Evolutionary conservation across 83 land plant species (phyloP).

Genomic region (Larix sibirica): DNA sequence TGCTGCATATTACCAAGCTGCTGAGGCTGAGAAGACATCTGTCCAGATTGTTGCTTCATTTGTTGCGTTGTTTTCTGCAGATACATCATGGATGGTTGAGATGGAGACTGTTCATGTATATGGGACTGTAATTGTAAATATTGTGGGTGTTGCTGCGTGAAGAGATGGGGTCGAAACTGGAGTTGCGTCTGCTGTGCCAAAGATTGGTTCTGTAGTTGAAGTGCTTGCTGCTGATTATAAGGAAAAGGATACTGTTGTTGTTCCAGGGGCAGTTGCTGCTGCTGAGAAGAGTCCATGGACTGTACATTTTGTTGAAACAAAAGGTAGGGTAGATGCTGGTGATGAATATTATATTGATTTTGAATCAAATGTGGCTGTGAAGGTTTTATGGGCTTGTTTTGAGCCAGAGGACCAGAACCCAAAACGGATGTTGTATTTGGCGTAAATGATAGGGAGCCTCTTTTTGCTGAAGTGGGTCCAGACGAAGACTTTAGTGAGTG

Average conservation of each 20-base stretch:
- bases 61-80: background rate
- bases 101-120: background rate
- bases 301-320: slow-evolving; percentile 5
- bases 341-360: slow-evolving; percentile 14
- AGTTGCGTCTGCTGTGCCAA: background rate
- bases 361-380: slow-evolving; percentile 1
- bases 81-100: background rate
- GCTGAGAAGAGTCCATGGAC: slow-evolving; percentile 9
- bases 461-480: slow-evolving; percentile 11
- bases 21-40: slow-evolving; percentile 1
- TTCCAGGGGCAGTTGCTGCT: background rate
- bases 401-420: background rate
- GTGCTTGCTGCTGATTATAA: slow-evolving; percentile 14
- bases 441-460: background rate
- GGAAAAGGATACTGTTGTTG: slow-evolving; percentile 8
- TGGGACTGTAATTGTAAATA: slow-evolving; percentile 1
- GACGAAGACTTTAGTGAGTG: background rate
- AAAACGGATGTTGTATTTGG: background rate
- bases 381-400: background rate
- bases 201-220: slow-evolving; percentile 3
- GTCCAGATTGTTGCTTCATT: background rate
- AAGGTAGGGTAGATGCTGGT: background rate
- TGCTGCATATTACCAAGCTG: slow-evolving; percentile 1
- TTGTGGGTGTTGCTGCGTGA: background rate
- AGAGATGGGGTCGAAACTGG: slow-evolving; percentile 5